Evolutionary conservation across 306 rosid species (phyloP).

Genomic region (Trifolium pratense): DNA sequence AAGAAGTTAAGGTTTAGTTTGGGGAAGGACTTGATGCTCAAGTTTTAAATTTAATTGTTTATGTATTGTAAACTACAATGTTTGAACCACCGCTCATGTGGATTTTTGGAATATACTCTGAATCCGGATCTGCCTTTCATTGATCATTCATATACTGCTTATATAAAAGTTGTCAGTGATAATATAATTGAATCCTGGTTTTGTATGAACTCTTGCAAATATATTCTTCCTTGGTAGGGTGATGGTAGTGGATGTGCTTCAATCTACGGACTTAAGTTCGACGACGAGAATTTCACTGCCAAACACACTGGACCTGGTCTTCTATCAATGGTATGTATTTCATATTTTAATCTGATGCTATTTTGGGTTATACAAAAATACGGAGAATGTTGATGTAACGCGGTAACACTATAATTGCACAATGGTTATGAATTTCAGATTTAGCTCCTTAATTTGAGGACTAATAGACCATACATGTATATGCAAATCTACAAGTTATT

Average conservation of each 20-base stretch:
- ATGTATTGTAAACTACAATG: background rate
- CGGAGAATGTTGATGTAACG: constrained; percentile 1
- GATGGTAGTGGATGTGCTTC: constrained; percentile 99
- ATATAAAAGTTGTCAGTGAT: background rate
- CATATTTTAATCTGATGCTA: constrained; percentile 6
- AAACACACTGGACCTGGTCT: constrained; percentile 98
- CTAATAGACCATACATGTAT: background rate
- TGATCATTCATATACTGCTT: constrained; percentile 6
- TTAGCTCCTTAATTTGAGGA: constrained; percentile 28
- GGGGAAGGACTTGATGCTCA: constrained; percentile 3
- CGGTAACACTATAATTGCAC: no score
- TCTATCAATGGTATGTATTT: constrained; percentile 77
- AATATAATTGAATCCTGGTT: constrained; percentile 11
- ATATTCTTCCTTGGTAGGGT: constrained; percentile 63
- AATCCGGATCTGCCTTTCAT: background rate
- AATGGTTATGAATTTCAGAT: constrained; percentile 28
- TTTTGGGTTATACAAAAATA: constrained; percentile 25
- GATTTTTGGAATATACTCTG: background rate
- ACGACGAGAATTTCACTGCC: constrained; percentile 90
- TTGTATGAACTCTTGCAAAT: constrained; percentile 11
- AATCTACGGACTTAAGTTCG: constrained; percentile 85
- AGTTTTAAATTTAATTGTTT: background rate
- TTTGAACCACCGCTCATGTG: background rate
- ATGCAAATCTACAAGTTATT: constrained; percentile 3
- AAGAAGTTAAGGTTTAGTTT: background rate